A percentile compares a stretch with the other conserved stretches of the same genome.
Evolutionary conservation across 2,329 filamentous ascomycete genomes (phyloP).

Genomic region (Thermothelomyces thermophilus): DNA sequence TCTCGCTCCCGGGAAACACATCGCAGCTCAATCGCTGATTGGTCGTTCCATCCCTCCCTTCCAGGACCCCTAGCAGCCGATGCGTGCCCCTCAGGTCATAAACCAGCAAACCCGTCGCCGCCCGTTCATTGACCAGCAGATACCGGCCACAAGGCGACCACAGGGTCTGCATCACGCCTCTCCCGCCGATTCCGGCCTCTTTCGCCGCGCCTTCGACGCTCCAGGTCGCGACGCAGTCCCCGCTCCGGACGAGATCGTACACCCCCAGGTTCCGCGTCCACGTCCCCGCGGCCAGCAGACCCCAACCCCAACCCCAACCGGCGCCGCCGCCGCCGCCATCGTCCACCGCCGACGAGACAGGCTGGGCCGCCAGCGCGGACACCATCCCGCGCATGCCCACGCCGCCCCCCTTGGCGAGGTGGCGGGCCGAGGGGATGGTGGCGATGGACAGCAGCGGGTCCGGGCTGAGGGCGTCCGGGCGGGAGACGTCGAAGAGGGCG

Average conservation of each 20-base stretch:
- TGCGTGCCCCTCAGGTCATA: slow-evolving; percentile 58
- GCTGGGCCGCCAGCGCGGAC: slow-evolving; percentile 47
- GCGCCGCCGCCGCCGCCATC: slow-evolving; percentile 18
- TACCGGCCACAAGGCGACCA: slow-evolving; percentile 61
- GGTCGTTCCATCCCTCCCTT: slow-evolving; percentile 42
- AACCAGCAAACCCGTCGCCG: slow-evolving; percentile 48
- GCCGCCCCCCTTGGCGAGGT: slow-evolving; percentile 53
- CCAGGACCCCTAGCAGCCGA: slow-evolving; percentile 48
- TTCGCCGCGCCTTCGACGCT: slow-evolving; percentile 50
- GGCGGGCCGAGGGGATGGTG: slow-evolving; percentile 55
- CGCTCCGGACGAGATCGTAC: slow-evolving; percentile 53
- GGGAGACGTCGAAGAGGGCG: slow-evolving; percentile 52
- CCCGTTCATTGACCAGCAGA: slow-evolving; percentile 55
- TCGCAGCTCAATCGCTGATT: slow-evolving; percentile 53
- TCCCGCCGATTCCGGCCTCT: slow-evolving; percentile 45
- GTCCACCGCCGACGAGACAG: slow-evolving; percentile 25
- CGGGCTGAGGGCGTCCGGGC: slow-evolving; percentile 39
- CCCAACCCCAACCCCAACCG: too few relatives aligned
- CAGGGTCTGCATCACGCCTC: slow-evolving; percentile 53
- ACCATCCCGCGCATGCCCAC: slow-evolving; percentile 59
- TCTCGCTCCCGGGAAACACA: slow-evolving; percentile 40
- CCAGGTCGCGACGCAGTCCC: slow-evolving; percentile 53
- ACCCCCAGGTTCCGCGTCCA: slow-evolving; percentile 58
- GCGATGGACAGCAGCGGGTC: slow-evolving; percentile 48
- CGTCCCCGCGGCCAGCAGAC: slow-evolving; percentile 54